phyloP scores from a whole-genome alignment of 2,329 filamentous ascomycete species.

The Calonectria pauciramosa region DNA sequence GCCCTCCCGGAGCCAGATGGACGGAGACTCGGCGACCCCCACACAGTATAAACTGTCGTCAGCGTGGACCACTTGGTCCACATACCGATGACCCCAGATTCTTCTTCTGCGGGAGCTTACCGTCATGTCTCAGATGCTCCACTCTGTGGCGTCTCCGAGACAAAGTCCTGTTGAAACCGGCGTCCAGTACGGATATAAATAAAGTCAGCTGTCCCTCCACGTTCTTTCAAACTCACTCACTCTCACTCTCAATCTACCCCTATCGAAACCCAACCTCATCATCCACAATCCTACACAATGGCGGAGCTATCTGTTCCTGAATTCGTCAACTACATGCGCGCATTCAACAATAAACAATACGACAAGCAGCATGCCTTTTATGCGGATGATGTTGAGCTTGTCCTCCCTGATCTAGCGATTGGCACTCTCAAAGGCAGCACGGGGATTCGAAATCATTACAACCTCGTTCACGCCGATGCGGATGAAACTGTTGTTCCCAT shows the following conservation, averaged over 20 bases:
- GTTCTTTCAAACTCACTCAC: neutral
- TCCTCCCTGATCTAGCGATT: slow-evolving; percentile 1
- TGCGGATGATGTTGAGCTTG: neutral
- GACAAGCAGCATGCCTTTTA: slow-evolving; percentile 11
- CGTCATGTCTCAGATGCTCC: neutral
- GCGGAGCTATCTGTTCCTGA: neutral
- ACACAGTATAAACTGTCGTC: neutral
- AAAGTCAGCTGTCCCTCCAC: neutral
- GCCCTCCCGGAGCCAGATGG: neutral
- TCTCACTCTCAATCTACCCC: neutral
- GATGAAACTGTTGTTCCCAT: slow-evolving; percentile 14
- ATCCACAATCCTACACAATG: neutral
- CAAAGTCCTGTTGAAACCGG: neutral
- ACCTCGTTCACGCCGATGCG: slow-evolving; percentile 6
- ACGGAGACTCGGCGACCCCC: neutral
- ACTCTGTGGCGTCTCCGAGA: neutral
- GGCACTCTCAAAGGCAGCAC: neutral
- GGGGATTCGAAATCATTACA: slow-evolving; percentile 15
- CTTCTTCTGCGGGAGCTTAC: neutral
- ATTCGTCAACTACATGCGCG: slow-evolving; percentile 9
- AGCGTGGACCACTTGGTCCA: neutral
- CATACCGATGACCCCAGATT: neutral
- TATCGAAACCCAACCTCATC: neutral
- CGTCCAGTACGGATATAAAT: neutral
- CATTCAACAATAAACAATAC: slow-evolving; percentile 20